phyloP scores from a whole-genome alignment of 176 grass and related monocot species.

The Puccinellia tenuiflora region DNA sequence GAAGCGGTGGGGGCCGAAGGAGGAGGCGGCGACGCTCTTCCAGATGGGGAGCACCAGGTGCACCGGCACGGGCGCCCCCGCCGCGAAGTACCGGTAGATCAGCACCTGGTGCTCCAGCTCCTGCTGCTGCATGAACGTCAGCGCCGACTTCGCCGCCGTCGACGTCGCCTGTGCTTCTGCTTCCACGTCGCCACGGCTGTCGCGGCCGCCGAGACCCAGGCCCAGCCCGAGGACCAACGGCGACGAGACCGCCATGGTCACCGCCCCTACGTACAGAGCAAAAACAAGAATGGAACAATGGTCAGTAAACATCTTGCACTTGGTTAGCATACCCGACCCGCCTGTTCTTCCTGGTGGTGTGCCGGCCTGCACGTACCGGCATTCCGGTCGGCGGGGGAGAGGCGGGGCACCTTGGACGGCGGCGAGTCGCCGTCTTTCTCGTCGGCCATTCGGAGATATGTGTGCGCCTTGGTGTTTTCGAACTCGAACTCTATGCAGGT shows the following conservation, averaged over 20 bases:
- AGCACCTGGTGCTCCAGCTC: conserved; percentile 99
- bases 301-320: neutral
- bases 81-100: conserved; percentile 95
- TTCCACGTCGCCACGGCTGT: neutral
- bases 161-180: neutral
- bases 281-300: neutral
- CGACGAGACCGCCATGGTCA: conserved; percentile 64
- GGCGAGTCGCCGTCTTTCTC: conserved; percentile 46
- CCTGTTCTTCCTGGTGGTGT: neutral
- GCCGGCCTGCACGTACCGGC: conserved; percentile 24
- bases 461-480: neutral
- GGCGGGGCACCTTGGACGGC: conserved; percentile 56
- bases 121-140: conserved; percentile 98
- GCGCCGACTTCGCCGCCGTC: conserved; percentile 21
- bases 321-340: too few relatives aligned
- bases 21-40: conserved; percentile 93
- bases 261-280: conserved; percentile 25
- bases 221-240: conserved; percentile 69
- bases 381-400: conserved; percentile 37
- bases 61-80: conserved; percentile 77
- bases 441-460: conserved; percentile 19
- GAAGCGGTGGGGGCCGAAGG: conserved; percentile 70
- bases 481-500: neutral
- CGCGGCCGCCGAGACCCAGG: conserved; percentile 39
- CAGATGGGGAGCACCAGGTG: conserved; percentile 96